phyloP scores from a whole-genome alignment of 1,139 yeast genomes.

The Suhomyces coccinellae region DNA sequence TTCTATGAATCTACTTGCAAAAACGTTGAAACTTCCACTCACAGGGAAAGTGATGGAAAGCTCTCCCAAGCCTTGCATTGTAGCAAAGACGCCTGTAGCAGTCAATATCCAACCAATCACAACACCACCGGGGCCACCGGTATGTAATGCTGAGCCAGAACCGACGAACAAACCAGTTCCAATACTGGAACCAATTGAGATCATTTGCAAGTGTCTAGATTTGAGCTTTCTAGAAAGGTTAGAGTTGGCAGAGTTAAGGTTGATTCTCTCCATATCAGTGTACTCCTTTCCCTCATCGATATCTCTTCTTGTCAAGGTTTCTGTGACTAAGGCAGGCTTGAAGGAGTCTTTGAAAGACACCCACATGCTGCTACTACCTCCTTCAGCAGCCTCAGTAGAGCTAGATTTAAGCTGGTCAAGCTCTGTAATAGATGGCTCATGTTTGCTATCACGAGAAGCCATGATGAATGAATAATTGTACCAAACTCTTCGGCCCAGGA shows the following conservation, averaged over 20 bases:
- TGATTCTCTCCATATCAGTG: conserved; percentile 39
- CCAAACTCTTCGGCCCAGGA: background rate
- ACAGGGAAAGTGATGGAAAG: conserved; percentile 41
- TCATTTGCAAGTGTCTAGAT: conserved; percentile 59
- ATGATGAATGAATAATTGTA: background rate
- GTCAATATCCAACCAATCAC: conserved; percentile 46
- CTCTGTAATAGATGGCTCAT: conserved; percentile 12
- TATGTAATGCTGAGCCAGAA: conserved; percentile 33
- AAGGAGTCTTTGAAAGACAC: conserved; percentile 34
- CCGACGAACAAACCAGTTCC: conserved; percentile 58
- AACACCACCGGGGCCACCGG: conserved; percentile 79
- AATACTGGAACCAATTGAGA: conserved; percentile 65
- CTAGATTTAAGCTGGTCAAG: conserved; percentile 15
- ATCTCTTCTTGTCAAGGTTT: conserved; percentile 21
- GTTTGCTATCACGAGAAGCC: conserved; percentile 1
- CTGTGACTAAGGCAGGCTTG: conserved; percentile 31
- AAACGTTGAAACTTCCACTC: conserved; percentile 41
- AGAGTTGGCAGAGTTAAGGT: conserved; percentile 39
- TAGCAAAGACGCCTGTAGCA: conserved; percentile 23
- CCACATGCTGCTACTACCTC: conserved; percentile 21
- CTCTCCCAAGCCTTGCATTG: conserved; percentile 46
- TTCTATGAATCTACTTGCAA: conserved; percentile 41
- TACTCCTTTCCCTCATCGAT: conserved; percentile 22
- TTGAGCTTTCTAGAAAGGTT: conserved; percentile 38
- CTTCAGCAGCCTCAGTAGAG: conserved; percentile 8